Conservation (phyloP, 2,329 filamentous ascomycete genomes). For the Colletotrichum viniferum region DNA sequence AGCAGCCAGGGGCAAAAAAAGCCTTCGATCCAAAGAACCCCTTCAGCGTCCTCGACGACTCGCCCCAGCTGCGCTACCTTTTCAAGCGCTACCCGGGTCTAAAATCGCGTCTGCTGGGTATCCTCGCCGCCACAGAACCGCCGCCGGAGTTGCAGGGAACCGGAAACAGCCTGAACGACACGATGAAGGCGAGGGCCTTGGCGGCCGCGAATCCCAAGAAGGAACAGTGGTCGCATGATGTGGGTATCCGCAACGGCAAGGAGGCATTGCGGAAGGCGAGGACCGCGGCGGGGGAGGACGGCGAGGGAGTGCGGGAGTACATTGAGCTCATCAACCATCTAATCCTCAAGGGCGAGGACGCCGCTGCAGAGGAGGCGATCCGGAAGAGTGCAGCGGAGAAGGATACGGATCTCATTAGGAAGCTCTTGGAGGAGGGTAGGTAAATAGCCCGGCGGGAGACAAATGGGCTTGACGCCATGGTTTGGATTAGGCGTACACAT, state of each 20-base stretch:
- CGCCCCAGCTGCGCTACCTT: conserved; percentile 52
- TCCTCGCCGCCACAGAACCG: conserved; percentile 54
- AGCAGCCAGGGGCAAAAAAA: conserved; percentile 28
- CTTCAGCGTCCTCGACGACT: conserved; percentile 56
- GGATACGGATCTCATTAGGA: conserved; percentile 54
- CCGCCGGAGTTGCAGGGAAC: conserved; percentile 31
- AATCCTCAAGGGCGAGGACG: conserved; percentile 38
- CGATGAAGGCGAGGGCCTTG: conserved; percentile 19
- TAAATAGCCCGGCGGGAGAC: conserved; percentile 24
- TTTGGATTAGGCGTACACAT: background rate
- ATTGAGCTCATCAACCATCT: conserved; percentile 59
- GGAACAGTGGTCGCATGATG: conserved; percentile 61
- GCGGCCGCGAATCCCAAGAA: conserved; percentile 32
- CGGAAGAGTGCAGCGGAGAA: conserved; percentile 50
- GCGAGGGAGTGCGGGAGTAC: conserved; percentile 66
- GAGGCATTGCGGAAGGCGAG: conserved; percentile 56
- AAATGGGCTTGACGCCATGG: background rate
- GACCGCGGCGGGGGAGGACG: conserved; percentile 54
- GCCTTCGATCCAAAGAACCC: conserved; percentile 39
- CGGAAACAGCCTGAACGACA: conserved; percentile 20
- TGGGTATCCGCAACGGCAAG: conserved; percentile 61
- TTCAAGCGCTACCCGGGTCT: conserved; percentile 59
- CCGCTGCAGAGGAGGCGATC: conserved; percentile 37
- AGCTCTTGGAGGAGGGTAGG: conserved; percentile 51
- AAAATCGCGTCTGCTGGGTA: conserved; percentile 48